These are phyloP conservation scores for Chimonanthus praecox DNA, from an alignment of 164 flowering plant species.

Conservation along the genomic window DNA sequence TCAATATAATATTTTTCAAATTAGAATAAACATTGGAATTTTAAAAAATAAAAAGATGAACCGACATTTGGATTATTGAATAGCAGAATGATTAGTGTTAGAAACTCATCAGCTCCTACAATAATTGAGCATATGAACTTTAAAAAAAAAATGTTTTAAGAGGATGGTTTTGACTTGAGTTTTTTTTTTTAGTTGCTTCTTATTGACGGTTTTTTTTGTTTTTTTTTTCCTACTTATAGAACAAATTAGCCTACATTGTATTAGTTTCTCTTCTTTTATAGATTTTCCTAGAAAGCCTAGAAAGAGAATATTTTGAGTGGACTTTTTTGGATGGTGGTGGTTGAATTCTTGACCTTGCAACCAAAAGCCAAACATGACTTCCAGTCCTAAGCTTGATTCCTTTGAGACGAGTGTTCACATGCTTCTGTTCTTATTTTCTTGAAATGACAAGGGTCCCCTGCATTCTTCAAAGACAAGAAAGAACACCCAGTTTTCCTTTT, in stretches of 20 bases:
- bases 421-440: neutral
- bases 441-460: neutral
- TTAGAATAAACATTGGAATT: neutral
- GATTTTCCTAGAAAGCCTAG: neutral
- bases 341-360: neutral
- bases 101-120: neutral
- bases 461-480: neutral
- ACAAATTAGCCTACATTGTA: neutral
- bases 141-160: neutral
- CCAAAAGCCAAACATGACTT: slow-evolving; percentile 1
- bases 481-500: neutral
- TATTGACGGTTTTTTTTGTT: too few species aligned
- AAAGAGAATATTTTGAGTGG: slow-evolving; percentile 2
- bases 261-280: neutral
- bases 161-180: slow-evolving; percentile 3
- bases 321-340: neutral
- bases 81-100: neutral
- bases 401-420: neutral
- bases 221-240: neutral
- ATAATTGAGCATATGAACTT: neutral
- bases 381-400: neutral
- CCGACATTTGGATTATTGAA: neutral
- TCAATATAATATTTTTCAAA: neutral
- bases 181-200: neutral
- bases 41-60: neutral